A percentile compares a stretch with the other conserved stretches of the same genome.
These are phyloP conservation scores for Alternaria triticina DNA, from an alignment of 2,329 filamentous ascomycete genomes.

Conservation along the genomic window DNA sequence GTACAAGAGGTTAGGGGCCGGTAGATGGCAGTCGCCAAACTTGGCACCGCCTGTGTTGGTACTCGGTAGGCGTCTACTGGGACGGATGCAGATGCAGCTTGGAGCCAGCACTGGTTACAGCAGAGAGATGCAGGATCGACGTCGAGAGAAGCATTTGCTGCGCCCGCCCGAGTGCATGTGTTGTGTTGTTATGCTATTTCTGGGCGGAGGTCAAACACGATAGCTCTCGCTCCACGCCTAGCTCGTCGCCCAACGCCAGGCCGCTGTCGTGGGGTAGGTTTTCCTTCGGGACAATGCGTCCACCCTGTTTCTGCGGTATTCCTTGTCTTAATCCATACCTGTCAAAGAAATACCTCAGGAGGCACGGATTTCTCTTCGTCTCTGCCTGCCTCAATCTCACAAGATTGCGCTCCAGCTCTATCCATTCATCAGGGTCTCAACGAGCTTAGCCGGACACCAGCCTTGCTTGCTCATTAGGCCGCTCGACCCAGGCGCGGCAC, in stretches of 20 bases:
- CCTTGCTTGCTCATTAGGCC: conserved; percentile 11
- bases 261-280: conserved; percentile 12
- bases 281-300: neutral
- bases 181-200: neutral
- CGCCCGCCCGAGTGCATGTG: neutral
- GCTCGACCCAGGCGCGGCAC: conserved; percentile 11
- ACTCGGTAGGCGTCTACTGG: conserved; percentile 2
- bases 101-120: conserved; percentile 16
- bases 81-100: conserved; percentile 11
- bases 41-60: conserved; percentile 18
- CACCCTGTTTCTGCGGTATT: neutral
- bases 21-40: conserved; percentile 14
- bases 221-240: conserved; percentile 14
- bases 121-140: conserved; percentile 3
- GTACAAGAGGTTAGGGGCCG: conserved; percentile 20
- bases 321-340: neutral
- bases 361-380: neutral
- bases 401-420: neutral
- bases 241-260: conserved; percentile 7
- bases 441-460: conserved; percentile 6
- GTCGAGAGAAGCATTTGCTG: neutral
- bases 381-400: neutral
- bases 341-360: neutral
- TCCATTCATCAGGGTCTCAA: conserved; percentile 6
- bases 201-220: conserved; percentile 1